Conservation (phyloP, 2,329 filamentous ascomycete species). For the Xylariaceae sp. region DNA sequence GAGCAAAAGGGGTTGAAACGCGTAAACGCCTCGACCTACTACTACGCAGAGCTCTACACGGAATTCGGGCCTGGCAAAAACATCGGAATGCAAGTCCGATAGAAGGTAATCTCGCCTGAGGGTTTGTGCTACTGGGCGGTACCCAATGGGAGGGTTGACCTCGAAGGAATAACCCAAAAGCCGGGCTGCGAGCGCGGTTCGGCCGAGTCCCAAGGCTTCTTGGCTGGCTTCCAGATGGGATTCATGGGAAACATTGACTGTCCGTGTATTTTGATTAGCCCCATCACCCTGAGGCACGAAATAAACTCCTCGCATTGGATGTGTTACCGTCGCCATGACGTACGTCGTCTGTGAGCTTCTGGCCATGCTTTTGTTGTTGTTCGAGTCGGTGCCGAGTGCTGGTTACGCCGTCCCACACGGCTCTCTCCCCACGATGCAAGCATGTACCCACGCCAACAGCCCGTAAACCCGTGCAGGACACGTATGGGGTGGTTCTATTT, state of each 20-base stretch:
- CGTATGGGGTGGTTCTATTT: constrained; percentile 7
- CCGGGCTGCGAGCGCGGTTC: not conserved
- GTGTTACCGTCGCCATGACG: not conserved
- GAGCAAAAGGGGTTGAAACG: not conserved
- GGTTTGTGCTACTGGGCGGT: constrained; percentile 27
- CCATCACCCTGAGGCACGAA: not conserved
- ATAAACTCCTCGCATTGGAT: not conserved
- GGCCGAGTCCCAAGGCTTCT: not conserved
- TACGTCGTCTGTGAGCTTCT: not conserved
- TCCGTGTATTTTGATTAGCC: not conserved
- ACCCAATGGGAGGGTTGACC: constrained; percentile 13
- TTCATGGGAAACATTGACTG: not conserved
- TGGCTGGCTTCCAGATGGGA: not conserved
- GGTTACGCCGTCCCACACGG: not conserved
- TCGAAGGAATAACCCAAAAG: not conserved
- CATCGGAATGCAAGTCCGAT: constrained; percentile 28
- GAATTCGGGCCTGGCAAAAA: constrained; percentile 7
- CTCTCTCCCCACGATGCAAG: not conserved
- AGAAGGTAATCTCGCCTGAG: constrained; percentile 26
- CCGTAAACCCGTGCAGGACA: not conserved
- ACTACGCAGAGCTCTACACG: not conserved
- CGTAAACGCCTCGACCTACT: not conserved
- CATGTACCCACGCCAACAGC: constrained; percentile 8
- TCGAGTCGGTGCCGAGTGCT: constrained; percentile 1
- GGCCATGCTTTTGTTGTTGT: not conserved